Base-by-base conservation (phyloP, 2,329 filamentous ascomycete genomes). In the Pseudogymnoascus sp. region DNA sequence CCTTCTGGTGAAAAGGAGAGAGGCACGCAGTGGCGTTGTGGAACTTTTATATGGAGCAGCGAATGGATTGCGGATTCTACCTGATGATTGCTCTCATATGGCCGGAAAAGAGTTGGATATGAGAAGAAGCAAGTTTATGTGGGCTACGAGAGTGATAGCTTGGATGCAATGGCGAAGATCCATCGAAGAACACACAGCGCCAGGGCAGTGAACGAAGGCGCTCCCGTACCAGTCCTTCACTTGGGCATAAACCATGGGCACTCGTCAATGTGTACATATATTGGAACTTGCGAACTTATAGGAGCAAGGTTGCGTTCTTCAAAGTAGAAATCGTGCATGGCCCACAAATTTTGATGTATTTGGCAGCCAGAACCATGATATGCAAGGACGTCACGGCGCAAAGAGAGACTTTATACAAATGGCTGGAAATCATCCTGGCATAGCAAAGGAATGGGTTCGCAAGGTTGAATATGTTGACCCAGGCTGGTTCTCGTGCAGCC, bases 1-100 rank as follows among this genome's bases (percentile, higher is more conserved):
- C 92, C 92, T 1, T 90, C 87, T 25, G 94, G 92, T 0, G 84
- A 88, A 68, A 94, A 94, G 72, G 92, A 96, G 74, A 88, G 80
- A 64, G 88, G 87, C 2, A 92, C 91, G 0, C 82, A 94, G 71
- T 97, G 92, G 91, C 84, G 91, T 44, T 97, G 93, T 74, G 79
- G 82, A 2, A 96, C 91, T 0, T 97, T 97, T 69, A 91, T 87
- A 41, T 73, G 71, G 71, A 71, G 69, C 60, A 71, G 69, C 58
- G 70, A 72, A 60, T 72, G 70, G 68, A 63, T 41, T 51, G 59
- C 63, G 8, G 64, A 64, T 55, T 44, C 29, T 33, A 12, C n/a
- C 3, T 12, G 27, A 58, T 58, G 13, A 35, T 17, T 12, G 27
- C n/a, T 33, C 29, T 35, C 29, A 6, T 27, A 25, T 31, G 2